phyloP scores from a whole-genome alignment of 2,329 filamentous ascomycete genomes.

The Hypomyces rosellus region DNA sequence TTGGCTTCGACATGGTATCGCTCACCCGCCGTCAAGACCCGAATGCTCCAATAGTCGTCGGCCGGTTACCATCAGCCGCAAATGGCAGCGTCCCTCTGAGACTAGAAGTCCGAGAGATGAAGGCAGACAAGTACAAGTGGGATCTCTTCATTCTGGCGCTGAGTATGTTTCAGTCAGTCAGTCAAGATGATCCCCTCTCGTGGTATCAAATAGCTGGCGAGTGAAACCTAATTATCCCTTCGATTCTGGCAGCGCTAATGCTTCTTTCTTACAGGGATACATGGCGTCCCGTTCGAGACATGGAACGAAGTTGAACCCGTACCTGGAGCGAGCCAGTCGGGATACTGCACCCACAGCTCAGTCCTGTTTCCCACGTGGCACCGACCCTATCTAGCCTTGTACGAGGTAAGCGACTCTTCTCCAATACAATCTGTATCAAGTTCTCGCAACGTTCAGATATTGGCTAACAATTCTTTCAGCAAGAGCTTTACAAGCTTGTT shows the following conservation, averaged over 20 bases:
- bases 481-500: conserved; percentile 31
- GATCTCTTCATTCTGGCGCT: conserved; percentile 73
- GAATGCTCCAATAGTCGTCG: conserved; percentile 35
- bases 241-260: background rate
- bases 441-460: no score
- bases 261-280: conserved; percentile 53
- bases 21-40: conserved; percentile 35
- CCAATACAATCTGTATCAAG: no score
- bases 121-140: conserved; percentile 59
- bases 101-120: conserved; percentile 62
- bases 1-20: conserved; percentile 39
- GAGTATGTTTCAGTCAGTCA: conserved; percentile 61
- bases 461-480: conserved; percentile 21
- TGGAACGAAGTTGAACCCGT: conserved; percentile 48
- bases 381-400: conserved; percentile 65
- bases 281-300: conserved; percentile 61
- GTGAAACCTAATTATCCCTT: conserved; percentile 17
- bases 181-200: conserved; percentile 58
- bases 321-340: conserved; percentile 48
- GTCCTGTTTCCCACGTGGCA: conserved; percentile 79
- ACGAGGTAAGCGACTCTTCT: conserved; percentile 38
- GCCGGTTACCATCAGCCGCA: conserved; percentile 31
- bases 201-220: conserved; percentile 74
- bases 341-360: conserved; percentile 73
- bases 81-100: conserved; percentile 43